Conservation (phyloP, 2,329 filamentous ascomycete species). For the Atkinsonella hypoxylon region DNA sequence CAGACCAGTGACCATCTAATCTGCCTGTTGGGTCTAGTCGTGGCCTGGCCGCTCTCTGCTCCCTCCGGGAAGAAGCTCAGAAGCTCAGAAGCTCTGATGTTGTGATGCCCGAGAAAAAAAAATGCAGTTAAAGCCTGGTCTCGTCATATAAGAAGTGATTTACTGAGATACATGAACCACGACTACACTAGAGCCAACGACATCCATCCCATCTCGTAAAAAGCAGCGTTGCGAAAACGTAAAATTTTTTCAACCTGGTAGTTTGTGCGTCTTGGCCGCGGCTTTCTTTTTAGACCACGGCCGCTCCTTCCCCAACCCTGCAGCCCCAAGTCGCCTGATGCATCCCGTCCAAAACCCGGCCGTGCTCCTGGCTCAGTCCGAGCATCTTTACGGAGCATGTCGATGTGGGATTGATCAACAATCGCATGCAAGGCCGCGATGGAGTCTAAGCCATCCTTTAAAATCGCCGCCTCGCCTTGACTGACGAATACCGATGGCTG, state of each 20-base stretch:
- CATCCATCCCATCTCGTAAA: background rate
- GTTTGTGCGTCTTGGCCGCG: background rate
- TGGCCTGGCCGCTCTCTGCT: too few relatives aligned
- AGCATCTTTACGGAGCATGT: background rate
- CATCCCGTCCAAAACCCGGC: background rate
- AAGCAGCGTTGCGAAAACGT: background rate
- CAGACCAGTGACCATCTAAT: too few relatives aligned
- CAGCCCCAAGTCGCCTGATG: background rate
- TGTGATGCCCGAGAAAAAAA: too few relatives aligned
- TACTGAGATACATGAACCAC: background rate
- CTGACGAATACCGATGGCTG: too few relatives aligned
- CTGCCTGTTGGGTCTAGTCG: too few relatives aligned
- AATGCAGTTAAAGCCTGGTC: too few relatives aligned
- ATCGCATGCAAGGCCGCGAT: background rate
- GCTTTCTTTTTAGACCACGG: background rate
- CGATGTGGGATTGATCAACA: background rate
- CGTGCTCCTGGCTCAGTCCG: background rate
- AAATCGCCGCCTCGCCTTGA: too few relatives aligned
- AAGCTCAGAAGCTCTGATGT: too few relatives aligned
- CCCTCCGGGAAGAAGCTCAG: too few relatives aligned
- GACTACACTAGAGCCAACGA: background rate
- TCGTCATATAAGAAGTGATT: too few relatives aligned
- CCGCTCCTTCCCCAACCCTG: background rate
- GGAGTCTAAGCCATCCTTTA: background rate
- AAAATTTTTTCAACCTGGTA: background rate